phyloP scores from a whole-genome alignment of 1,139 yeast species.

The Sugiyamaella neomexicana region DNA sequence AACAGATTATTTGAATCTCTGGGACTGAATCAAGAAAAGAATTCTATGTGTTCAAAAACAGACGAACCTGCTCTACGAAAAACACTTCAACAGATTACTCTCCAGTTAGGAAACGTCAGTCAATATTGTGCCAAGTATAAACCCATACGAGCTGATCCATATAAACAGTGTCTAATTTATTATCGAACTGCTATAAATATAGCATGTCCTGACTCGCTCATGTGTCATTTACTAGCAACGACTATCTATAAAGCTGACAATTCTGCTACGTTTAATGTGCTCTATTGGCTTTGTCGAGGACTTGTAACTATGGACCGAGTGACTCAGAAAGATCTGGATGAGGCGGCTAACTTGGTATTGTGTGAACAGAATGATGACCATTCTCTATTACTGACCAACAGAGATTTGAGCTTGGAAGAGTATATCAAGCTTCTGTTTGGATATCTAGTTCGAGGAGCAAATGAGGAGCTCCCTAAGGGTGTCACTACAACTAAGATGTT shows the following conservation, averaged over 20 bases:
- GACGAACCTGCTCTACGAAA: not conserved
- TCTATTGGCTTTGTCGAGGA: constrained; percentile 4
- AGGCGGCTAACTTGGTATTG: not conserved
- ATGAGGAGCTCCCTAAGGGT: not conserved
- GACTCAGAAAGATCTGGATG: not conserved
- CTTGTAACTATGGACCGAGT: not conserved
- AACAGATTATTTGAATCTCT: constrained; percentile 1
- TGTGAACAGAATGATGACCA: not conserved
- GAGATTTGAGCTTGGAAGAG: not conserved
- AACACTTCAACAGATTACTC: constrained; percentile 14
- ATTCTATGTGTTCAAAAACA: not conserved
- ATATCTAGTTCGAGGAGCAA: too few species aligned
- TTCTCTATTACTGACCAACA: too few species aligned
- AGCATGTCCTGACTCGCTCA: constrained; percentile 15
- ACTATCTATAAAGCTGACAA: not conserved
- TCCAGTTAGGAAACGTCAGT: constrained; percentile 31
- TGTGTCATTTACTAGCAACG: constrained; percentile 20
- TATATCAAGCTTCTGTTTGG: not conserved
- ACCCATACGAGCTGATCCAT: constrained; percentile 5
- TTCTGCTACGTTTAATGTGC: not conserved
- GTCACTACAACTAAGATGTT: not conserved
- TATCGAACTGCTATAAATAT: constrained; percentile 26
- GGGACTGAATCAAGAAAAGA: not conserved
- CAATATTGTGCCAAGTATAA: constrained; percentile 25
- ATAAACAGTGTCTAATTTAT: constrained; percentile 27